Percentiles rank a stretch among this genome's conserved stretches.
Conservation (phyloP, 1,139 yeast genomes). For the Tardiomyces digboiensis region DNA sequence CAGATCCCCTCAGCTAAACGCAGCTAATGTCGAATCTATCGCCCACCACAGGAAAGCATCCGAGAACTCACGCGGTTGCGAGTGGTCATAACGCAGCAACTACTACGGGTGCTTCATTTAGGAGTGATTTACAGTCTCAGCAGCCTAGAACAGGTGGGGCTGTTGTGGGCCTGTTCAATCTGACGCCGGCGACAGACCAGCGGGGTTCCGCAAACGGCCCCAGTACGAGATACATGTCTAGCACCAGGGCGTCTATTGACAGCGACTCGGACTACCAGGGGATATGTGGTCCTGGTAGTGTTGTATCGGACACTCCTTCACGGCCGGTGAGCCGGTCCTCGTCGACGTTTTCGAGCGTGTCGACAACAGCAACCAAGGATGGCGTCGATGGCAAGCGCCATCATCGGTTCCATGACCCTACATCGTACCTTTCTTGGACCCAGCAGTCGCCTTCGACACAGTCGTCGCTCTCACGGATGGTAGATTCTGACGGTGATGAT, state of each 20-base stretch:
- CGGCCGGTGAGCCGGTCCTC: constrained; percentile 48
- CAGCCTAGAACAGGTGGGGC: too few species aligned
- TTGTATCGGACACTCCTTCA: constrained; percentile 19
- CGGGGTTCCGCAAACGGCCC: background rate
- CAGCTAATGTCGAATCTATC: too few species aligned
- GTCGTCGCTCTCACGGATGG: background rate
- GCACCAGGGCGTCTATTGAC: constrained; percentile 23
- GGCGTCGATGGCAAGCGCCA: constrained; percentile 57
- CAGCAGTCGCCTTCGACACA: background rate
- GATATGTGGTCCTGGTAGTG: constrained; percentile 4
- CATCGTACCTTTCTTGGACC: constrained; percentile 18
- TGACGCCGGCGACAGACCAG: background rate
- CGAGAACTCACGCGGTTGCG: too few species aligned
- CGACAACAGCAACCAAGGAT: constrained; percentile 66
- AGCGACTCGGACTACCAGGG: constrained; percentile 25
- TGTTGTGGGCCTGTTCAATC: background rate
- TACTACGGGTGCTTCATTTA: too few species aligned
- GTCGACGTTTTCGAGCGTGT: constrained; percentile 54
- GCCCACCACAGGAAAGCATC: too few species aligned
- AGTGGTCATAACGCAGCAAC: too few species aligned
- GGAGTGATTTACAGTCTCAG: too few species aligned
- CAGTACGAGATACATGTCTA: background rate
- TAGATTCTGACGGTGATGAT: background rate
- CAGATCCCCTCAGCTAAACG: too few species aligned
- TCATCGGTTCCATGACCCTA: constrained; percentile 36